Evolutionary conservation across 805 yeast genomes (phyloP).

Genomic region (Yarrowia sp.): DNA sequence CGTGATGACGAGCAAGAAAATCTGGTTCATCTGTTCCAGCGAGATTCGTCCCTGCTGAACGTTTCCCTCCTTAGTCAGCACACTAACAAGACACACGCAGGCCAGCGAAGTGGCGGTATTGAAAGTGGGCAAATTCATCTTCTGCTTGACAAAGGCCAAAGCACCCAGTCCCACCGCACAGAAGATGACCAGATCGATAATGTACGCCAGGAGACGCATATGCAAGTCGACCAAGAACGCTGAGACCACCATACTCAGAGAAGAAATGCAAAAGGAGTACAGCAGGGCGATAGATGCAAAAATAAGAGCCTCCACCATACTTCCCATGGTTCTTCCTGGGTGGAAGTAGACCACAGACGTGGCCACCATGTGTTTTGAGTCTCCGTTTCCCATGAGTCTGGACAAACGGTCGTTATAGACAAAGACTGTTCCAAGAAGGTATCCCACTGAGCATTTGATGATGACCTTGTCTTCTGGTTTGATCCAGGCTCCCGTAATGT

Average conservation of each 20-base stretch:
- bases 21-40: constrained; percentile 58
- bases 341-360: constrained; percentile 87
- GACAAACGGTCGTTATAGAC: constrained; percentile 61
- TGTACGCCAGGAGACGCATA: constrained; percentile 57
- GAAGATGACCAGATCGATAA: constrained; percentile 60
- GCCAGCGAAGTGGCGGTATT: constrained; percentile 84
- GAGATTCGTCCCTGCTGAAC: constrained; percentile 66
- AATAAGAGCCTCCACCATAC: constrained; percentile 75
- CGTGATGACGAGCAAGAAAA: constrained; percentile 61
- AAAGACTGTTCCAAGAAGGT: constrained; percentile 72
- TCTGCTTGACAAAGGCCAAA: constrained; percentile 73
- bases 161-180: constrained; percentile 65
- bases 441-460: constrained; percentile 75
- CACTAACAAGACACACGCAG: constrained; percentile 71
- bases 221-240: constrained; percentile 56
- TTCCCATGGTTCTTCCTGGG: constrained; percentile 78
- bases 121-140: constrained; percentile 69
- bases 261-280: constrained; percentile 61
- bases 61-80: constrained; percentile 77
- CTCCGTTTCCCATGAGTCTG: constrained; percentile 64
- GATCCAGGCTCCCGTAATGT: constrained; percentile 8
- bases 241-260: constrained; percentile 60
- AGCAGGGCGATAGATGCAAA: constrained; percentile 64
- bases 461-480: constrained; percentile 43
- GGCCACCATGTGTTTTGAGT: constrained; percentile 80